Conservation (phyloP, 2,329 filamentous ascomycete genomes). For the Ascochyta rabiei region DNA sequence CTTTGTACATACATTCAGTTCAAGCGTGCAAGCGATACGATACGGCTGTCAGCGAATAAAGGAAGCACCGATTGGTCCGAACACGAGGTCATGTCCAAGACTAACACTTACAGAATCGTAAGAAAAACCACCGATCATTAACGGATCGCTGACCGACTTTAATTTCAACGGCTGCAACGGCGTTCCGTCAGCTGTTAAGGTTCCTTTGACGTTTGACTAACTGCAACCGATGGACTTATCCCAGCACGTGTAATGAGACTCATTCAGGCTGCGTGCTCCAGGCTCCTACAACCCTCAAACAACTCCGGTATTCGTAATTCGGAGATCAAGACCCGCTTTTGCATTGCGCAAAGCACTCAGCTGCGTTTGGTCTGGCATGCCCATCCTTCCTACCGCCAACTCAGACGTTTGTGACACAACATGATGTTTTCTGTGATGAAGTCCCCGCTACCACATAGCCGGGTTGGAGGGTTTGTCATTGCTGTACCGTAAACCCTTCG, state of each 20-base stretch:
- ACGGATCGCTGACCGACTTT: conserved; percentile 17
- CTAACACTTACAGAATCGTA: conserved; percentile 2
- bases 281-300: not conserved
- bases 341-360: not conserved
- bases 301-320: not conserved
- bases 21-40: conserved; percentile 24
- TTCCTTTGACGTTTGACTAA: conserved; percentile 28
- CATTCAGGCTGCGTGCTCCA: conserved; percentile 5
- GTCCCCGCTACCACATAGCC: conserved; percentile 30
- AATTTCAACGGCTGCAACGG: conserved; percentile 24
- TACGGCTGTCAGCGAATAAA: conserved; percentile 25
- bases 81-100: conserved; percentile 10
- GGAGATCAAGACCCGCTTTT: conserved; percentile 5
- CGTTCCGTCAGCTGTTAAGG: conserved; percentile 15
- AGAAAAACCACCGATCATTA: conserved; percentile 2
- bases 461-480: conserved; percentile 32
- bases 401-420: conserved; percentile 7
- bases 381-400: conserved; percentile 9
- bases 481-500: conserved; percentile 21
- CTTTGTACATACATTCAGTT: conserved; percentile 11
- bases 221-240: conserved; percentile 23
- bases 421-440: conserved; percentile 16
- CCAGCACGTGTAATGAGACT: conserved; percentile 8
- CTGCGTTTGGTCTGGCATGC: conserved; percentile 7
- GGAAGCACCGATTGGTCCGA: conserved; percentile 22